These are phyloP conservation scores for Chrysoporthe austroafricana DNA, from an alignment of 2,329 filamentous ascomycete genomes.

Conservation along the genomic window DNA sequence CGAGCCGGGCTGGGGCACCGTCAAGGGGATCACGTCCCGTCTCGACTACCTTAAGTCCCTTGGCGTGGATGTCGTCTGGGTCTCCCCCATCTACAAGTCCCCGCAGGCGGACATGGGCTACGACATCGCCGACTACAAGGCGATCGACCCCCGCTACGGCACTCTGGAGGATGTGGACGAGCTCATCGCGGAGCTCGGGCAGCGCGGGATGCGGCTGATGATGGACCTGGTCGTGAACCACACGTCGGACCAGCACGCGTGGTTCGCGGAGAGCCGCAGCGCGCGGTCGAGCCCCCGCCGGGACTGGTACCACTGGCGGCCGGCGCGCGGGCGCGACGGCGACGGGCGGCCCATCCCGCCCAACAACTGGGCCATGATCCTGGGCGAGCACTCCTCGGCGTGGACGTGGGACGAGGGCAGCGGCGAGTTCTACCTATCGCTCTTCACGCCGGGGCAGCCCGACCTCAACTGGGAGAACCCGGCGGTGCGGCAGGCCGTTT, in stretches of 20 bases:
- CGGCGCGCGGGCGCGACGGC: too few relatives aligned
- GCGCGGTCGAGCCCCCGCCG: too few relatives aligned
- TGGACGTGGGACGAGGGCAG: too few relatives aligned
- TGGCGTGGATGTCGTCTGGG: conserved; percentile 63
- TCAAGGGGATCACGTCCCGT: conserved; percentile 60
- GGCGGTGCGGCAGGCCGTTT: too few relatives aligned
- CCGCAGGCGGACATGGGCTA: conserved; percentile 73
- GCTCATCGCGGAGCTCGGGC: conserved; percentile 63
- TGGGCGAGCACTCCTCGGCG: too few relatives aligned
- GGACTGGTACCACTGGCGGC: too few relatives aligned
- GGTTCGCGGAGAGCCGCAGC: conserved; percentile 46
- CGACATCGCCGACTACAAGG: conserved; percentile 70
- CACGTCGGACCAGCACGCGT: conserved; percentile 60
- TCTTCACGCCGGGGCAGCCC: too few relatives aligned
- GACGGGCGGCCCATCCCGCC: too few relatives aligned
- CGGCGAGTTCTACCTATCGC: too few relatives aligned
- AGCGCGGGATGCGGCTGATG: conserved; percentile 68
- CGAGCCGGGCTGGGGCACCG: conserved; percentile 53
- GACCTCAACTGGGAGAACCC: too few relatives aligned
- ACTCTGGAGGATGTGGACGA: conserved; percentile 69
- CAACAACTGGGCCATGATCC: too few relatives aligned
- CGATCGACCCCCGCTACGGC: conserved; percentile 70
- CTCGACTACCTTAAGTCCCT: conserved; percentile 59
- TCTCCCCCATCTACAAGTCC: conserved; percentile 51
- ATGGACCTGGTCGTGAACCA: conserved; percentile 78